A percentile compares a stretch with the other conserved stretches of the same genome.
phyloP scores from a whole-genome alignment of 2,329 filamentous ascomycete genomes.

The Emergomyces orientalis region DNA sequence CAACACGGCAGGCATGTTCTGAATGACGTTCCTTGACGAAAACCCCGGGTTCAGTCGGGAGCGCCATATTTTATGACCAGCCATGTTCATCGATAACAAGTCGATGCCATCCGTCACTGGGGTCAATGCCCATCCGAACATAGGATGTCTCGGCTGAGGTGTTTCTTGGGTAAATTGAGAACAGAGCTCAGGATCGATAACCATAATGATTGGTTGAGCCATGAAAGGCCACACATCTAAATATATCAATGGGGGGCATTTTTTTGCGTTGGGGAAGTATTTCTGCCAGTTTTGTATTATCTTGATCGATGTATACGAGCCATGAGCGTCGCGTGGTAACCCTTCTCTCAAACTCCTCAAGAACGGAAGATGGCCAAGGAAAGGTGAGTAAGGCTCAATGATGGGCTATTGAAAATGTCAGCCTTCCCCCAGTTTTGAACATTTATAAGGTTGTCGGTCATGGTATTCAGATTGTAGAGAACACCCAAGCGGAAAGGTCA shows the following conservation, averaged over 20 bases:
- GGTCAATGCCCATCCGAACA: slow-evolving; percentile 8
- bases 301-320: not conserved
- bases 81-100: slow-evolving; percentile 9
- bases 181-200: slow-evolving; percentile 8
- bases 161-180: slow-evolving; percentile 9
- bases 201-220: slow-evolving; percentile 7
- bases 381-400: not conserved
- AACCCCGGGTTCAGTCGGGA: not conserved
- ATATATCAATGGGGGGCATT: slow-evolving; percentile 6
- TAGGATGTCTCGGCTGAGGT: slow-evolving; percentile 7
- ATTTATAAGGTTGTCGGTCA: not conserved
- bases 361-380: not conserved
- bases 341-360: not conserved
- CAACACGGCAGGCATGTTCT: not conserved
- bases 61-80: slow-evolving; percentile 7
- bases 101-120: slow-evolving; percentile 8
- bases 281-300: not conserved
- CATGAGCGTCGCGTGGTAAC: not conserved
- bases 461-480: not conserved
- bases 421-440: not conserved
- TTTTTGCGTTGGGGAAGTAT: slow-evolving; percentile 4
- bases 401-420: not conserved
- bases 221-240: slow-evolving; percentile 9
- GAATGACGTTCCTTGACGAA: not conserved
- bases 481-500: not conserved